Evolutionary conservation across 345 rosid genomes (phyloP).

Genomic region (Gossypium mustelinum): DNA sequence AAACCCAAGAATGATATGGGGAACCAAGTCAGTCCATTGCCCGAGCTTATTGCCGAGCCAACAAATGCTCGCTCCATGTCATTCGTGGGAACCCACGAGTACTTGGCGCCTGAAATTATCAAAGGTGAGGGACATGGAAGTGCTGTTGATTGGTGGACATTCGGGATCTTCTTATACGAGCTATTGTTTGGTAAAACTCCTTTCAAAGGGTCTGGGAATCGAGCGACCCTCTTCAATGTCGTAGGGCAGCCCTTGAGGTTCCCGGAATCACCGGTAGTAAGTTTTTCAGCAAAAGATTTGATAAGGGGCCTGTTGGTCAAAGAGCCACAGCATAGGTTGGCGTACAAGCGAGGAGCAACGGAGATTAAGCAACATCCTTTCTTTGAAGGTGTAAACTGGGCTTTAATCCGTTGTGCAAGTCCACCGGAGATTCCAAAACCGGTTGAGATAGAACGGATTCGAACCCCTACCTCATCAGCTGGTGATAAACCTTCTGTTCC

Average conservation of each 20-base stretch:
- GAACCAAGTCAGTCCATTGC: slow-evolving; percentile 63
- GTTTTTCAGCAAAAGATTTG: slow-evolving; percentile 69
- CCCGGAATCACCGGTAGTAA: slow-evolving; percentile 67
- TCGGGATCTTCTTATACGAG: slow-evolving; percentile 74
- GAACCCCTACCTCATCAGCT: slow-evolving; percentile 36
- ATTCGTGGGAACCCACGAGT: slow-evolving; percentile 86
- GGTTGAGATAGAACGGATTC: slow-evolving; percentile 46
- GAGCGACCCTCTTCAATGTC: slow-evolving; percentile 74
- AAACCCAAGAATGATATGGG: slow-evolving; percentile 46
- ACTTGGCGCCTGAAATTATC: slow-evolving; percentile 79
- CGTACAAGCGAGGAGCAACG: slow-evolving; percentile 72
- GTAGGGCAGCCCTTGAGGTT: slow-evolving; percentile 75
- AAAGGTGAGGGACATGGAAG: slow-evolving; percentile 90
- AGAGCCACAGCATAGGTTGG: slow-evolving; percentile 74
- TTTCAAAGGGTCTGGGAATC: slow-evolving; percentile 75
- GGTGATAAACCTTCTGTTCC: slow-evolving; percentile 37
- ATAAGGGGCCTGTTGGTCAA: slow-evolving; percentile 77
- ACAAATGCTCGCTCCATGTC: slow-evolving; percentile 88
- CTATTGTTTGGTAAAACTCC: slow-evolving; percentile 80
- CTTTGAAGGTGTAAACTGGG: slow-evolving; percentile 90
- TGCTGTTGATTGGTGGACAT: slow-evolving; percentile 95
- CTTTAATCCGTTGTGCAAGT: slow-evolving; percentile 68
- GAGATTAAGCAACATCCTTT: slow-evolving; percentile 80
- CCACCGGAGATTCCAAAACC: slow-evolving; percentile 83
- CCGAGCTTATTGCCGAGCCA: slow-evolving; percentile 85